phyloP scores from a whole-genome alignment of 140 eudicot species.

The Anethum foeniculum region DNA sequence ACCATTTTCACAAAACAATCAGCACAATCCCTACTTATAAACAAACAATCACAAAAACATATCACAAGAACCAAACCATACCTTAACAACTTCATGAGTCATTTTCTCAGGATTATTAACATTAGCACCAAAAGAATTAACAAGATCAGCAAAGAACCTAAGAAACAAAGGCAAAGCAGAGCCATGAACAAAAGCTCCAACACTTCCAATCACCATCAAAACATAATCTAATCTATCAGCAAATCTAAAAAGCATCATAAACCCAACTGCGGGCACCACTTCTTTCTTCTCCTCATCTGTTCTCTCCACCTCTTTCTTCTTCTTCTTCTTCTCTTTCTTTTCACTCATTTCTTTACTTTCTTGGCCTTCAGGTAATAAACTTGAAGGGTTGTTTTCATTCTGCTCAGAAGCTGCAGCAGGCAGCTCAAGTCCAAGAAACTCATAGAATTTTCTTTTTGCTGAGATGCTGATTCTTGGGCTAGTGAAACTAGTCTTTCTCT shows the following conservation, averaged over 20 bases:
- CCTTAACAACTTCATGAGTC: constrained; percentile 84
- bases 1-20: not conserved
- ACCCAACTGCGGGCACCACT: constrained; percentile 38
- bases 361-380: not conserved
- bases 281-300: constrained; percentile 1
- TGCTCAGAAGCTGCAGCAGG: constrained; percentile 4
- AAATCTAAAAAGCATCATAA: constrained; percentile 69
- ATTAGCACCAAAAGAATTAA: constrained; percentile 85
- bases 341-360: not conserved
- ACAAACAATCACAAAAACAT: not conserved
- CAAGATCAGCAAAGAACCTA: constrained; percentile 95
- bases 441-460: constrained; percentile 57
- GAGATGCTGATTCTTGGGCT: not conserved
- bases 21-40: not conserved
- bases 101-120: constrained; percentile 77
- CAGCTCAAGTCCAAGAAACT: constrained; percentile 65
- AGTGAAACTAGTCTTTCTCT: constrained; percentile 25
- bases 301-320: not conserved
- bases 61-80: not conserved
- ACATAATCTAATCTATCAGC: constrained; percentile 74
- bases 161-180: constrained; percentile 81
- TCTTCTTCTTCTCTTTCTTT: not conserved
- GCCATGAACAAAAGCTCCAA: constrained; percentile 94
- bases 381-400: not conserved
- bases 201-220: constrained; percentile 68